Base-by-base conservation (phyloP, 2,329 filamentous ascomycete species). In the Aspergillus transmontanensis region DNA sequence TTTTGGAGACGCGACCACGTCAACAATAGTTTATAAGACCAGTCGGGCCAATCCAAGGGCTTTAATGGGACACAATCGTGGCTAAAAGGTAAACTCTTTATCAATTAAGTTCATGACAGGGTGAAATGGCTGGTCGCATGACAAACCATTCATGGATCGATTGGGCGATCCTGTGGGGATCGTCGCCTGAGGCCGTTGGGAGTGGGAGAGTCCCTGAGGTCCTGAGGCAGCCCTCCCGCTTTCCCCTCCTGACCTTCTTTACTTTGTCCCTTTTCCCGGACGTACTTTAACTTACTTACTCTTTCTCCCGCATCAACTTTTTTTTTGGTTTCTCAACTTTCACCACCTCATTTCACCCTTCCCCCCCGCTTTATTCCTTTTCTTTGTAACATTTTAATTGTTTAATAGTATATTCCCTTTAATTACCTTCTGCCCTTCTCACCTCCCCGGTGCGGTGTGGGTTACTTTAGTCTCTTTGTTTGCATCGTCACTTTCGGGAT, bases 231-330 rank as follows among this genome's bases (percentile, higher is more conserved):
- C 34, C 9, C 32, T 55, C 51, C 51, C 51, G 32, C 41, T 46
- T 57, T 57, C 54, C 54, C 54, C 54, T 46, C 58, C 16, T 32
- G 48, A 53, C 58, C 21, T 30, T 21, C 30, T 11, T 30, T 57
- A 51, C 26, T 4, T 21, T 4, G 23, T 48, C 60, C 67, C 65
- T 62, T 41, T 41, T 41, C 6, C 39, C 16, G 39, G 39, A 41
- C 16, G 16, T 41, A 41, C 39, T 41, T 41, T 7, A 41, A 64
- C 63, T 66, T 63, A 66, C 63, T 64, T 64, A 68, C 66, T 67
- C 60, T 64, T 61, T 65, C 61, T 66, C 60, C 59, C 57, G 30
- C 26, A 53, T 30, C 14, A 16, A 53, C 30, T 53, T 19, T 53
- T 34, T 23, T 41, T 41, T 34, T 34, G 16, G 12, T 6, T n/a